These are phyloP conservation scores for Potentilla sterilis DNA, from an alignment of 306 rosid species.

Conservation along the genomic window DNA sequence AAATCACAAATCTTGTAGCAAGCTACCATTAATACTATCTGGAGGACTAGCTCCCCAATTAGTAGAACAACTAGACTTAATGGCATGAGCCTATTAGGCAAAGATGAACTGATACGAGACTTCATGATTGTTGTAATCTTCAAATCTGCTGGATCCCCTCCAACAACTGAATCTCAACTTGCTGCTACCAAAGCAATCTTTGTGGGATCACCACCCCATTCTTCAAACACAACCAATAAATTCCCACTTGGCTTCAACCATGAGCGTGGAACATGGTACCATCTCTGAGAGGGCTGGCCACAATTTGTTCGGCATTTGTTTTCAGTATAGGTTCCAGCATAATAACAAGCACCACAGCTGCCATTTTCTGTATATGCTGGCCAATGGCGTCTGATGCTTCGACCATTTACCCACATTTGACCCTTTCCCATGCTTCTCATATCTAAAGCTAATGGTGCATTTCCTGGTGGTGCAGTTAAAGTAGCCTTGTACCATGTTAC, in stretches of 20 bases:
- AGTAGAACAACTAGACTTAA: too few species aligned
- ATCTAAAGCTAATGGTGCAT: constrained; percentile 79
- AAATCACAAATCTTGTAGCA: too few species aligned
- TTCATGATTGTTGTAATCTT: neutral
- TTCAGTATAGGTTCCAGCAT: constrained; percentile 60
- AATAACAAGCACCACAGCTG: constrained; percentile 54
- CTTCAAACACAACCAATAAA: constrained; percentile 75
- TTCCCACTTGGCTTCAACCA: constrained; percentile 72
- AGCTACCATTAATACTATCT: too few species aligned
- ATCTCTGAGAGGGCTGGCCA: constrained; percentile 66
- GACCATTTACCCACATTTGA: constrained; percentile 83
- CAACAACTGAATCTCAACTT: neutral
- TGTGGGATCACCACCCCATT: constrained; percentile 77
- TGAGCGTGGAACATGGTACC: constrained; percentile 90
- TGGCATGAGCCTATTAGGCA: too few species aligned
- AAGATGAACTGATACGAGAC: too few species aligned
- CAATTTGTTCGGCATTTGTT: constrained; percentile 33
- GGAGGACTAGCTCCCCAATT: too few species aligned
- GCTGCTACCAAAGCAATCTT: constrained; percentile 57
- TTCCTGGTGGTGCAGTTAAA: constrained; percentile 61
- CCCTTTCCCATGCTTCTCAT: constrained; percentile 96
- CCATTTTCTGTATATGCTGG: constrained; percentile 65
- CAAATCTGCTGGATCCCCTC: neutral
- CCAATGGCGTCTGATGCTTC: constrained; percentile 87
- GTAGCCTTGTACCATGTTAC: too few species aligned